A percentile compares a stretch with the other conserved stretches of the same genome.
These are phyloP conservation scores for Psilocybe cubensis DNA, from an alignment of 768 basidiomycete genomes.

Conservation along the genomic window DNA sequence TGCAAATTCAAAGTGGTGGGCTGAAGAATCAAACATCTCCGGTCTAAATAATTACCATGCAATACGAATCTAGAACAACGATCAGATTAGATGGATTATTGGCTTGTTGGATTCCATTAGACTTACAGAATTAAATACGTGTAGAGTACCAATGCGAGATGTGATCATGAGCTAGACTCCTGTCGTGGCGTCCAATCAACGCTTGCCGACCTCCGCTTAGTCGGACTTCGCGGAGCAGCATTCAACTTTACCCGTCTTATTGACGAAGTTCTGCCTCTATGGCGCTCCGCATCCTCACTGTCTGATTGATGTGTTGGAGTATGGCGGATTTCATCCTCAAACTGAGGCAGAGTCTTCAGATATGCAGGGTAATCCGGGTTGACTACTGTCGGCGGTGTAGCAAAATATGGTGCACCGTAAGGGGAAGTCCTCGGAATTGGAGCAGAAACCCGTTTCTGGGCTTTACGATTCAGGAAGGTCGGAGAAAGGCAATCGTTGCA, in stretches of 20 bases:
- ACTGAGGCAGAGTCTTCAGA: slow-evolving; percentile 27
- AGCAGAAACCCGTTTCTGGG: slow-evolving; percentile 31
- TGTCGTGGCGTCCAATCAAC: slow-evolving; percentile 28
- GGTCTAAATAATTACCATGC: slow-evolving; percentile 9
- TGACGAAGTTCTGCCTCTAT: slow-evolving; percentile 21
- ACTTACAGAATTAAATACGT: slow-evolving; percentile 21
- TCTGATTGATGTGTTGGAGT: slow-evolving; percentile 15
- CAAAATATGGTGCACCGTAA: slow-evolving; percentile 51
- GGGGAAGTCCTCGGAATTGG: slow-evolving; percentile 43
- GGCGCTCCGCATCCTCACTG: slow-evolving; percentile 15
- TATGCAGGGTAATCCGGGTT: slow-evolving; percentile 26
- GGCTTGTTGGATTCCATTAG: not conserved
- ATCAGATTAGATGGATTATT: not conserved
- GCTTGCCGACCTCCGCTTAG: slow-evolving; percentile 38
- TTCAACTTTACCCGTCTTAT: slow-evolving; percentile 24
- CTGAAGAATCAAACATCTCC: not conserved
- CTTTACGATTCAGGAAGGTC: slow-evolving; percentile 31
- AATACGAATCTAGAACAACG: slow-evolving; percentile 5
- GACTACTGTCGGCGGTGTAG: slow-evolving; percentile 36
- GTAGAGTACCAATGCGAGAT: slow-evolving; percentile 11
- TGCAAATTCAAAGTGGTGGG: slow-evolving; percentile 14
- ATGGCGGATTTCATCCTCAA: slow-evolving; percentile 26
- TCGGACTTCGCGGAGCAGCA: slow-evolving; percentile 12
- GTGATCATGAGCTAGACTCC: slow-evolving; percentile 10
- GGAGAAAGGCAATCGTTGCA: slow-evolving; percentile 23